These are phyloP conservation scores for Saccharomycopsis malanga DNA, from an alignment of 805 yeast species.

Conservation along the genomic window DNA sequence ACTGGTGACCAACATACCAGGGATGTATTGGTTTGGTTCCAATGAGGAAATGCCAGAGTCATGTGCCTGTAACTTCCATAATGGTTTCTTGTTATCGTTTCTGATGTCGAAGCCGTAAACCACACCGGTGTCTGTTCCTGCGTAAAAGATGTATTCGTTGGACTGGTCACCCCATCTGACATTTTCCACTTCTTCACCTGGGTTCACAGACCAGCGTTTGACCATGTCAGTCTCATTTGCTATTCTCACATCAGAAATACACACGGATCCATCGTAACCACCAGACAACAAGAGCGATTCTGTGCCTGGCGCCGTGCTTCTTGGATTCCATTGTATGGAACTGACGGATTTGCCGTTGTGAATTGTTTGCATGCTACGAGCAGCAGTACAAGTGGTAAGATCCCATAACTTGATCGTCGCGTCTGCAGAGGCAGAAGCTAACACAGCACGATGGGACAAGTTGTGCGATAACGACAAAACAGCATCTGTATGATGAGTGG, in stretches of 20 bases:
- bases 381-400: conserved; percentile 64
- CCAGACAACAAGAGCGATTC: conserved; percentile 75
- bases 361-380: conserved; percentile 60
- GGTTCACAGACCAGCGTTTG: conserved; percentile 53
- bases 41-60: conserved; percentile 88
- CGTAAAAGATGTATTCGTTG: conserved; percentile 49
- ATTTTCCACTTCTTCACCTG: conserved; percentile 78
- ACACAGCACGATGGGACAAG: conserved; percentile 68
- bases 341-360: conserved; percentile 82
- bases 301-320: conserved; percentile 30
- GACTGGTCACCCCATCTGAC: conserved; percentile 53
- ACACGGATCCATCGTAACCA: conserved; percentile 83
- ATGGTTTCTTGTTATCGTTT: conserved; percentile 50
- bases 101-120: conserved; percentile 86
- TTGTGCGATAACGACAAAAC: conserved; percentile 83
- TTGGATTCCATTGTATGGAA: conserved; percentile 76
- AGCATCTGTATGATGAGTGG: conserved; percentile 88
- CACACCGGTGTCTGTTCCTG: conserved; percentile 88
- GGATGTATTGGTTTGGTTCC: conserved; percentile 57
- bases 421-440: conserved; percentile 95
- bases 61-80: conserved; percentile 97
- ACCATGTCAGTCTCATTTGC: conserved; percentile 53
- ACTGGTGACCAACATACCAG: conserved; percentile 74
- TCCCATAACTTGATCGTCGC: conserved; percentile 95
- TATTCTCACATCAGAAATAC: conserved; percentile 79